phyloP scores from a whole-genome alignment of 116 monocot genomes.

The Zostera marina region DNA sequence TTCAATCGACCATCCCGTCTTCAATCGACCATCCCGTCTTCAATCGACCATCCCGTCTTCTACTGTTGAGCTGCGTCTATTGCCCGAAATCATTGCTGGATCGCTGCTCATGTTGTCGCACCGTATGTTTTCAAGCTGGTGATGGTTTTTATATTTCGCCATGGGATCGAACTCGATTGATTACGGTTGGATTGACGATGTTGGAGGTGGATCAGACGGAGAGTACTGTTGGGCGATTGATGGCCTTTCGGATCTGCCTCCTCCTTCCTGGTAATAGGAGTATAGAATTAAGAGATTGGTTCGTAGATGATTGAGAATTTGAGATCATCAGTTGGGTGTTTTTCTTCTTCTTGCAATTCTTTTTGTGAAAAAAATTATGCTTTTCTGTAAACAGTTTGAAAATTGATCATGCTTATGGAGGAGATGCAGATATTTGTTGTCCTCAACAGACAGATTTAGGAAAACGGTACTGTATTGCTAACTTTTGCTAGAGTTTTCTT shows the following conservation, averaged over 20 bases:
- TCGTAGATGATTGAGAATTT: background rate
- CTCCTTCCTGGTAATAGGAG: conserved; percentile 16
- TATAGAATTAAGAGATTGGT: background rate
- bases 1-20: no score
- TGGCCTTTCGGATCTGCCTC: conserved; percentile 18
- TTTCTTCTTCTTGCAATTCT: background rate
- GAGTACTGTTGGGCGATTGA: conserved; percentile 39
- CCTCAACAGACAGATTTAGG: conserved; percentile 14
- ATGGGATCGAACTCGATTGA: conserved; percentile 32
- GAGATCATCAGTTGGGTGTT: background rate
- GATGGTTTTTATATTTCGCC: background rate
- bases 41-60: no score
- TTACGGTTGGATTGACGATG: conserved; percentile 31
- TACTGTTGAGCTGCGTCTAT: no score
- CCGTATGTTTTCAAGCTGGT: no score
- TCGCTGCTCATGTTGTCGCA: no score
- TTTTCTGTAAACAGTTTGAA: conserved; percentile 7
- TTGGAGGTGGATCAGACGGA: conserved; percentile 27
- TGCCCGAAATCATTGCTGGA: no score
- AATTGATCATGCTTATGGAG: conserved; percentile 7
- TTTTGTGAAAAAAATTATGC: background rate
- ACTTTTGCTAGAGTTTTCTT: no score
- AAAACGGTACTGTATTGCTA: conserved; percentile 10
- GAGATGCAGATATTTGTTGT: conserved; percentile 9
- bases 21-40: no score